Percentiles rank a stretch among this genome's conserved stretches.
These are phyloP conservation scores for Polytrichum formosum DNA, from an alignment of 225 moss, liverwort and hornwort species.

Conservation along the genomic window DNA sequence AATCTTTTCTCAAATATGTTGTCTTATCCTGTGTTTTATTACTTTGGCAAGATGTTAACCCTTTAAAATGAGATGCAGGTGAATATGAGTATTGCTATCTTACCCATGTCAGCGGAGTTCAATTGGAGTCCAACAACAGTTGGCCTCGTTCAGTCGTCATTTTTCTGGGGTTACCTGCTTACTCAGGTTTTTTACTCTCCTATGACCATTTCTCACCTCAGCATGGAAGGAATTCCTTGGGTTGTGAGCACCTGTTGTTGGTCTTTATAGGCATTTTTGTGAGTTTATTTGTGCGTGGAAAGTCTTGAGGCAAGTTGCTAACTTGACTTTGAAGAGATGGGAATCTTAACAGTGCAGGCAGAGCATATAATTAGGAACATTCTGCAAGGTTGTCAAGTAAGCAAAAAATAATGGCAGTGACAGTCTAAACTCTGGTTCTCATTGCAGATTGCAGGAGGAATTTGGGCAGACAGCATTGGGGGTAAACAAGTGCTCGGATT, in stretches of 20 bases:
- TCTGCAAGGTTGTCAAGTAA: background rate
- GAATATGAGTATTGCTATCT: conserved; percentile 97
- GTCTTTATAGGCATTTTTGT: no score
- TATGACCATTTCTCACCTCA: background rate
- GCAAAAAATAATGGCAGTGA: background rate
- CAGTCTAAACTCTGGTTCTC: background rate
- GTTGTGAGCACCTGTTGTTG: no score
- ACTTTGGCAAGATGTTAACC: background rate
- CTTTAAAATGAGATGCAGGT: conserved; percentile 47
- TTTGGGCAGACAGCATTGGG: conserved; percentile 98
- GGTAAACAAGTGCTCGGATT: conserved; percentile 98
- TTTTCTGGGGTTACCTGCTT: conserved; percentile 99
- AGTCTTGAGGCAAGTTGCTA: no score
- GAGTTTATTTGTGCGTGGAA: no score
- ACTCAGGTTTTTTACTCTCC: conserved; percentile 67
- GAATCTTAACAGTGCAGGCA: no score
- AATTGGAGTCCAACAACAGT: conserved; percentile 85
- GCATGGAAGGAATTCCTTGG: no score
- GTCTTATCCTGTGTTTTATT: background rate
- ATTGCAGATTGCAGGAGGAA: conserved; percentile 90
- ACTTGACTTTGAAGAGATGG: no score
- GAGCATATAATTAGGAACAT: background rate
- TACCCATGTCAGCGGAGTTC: conserved; percentile 91
- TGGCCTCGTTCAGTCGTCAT: conserved; percentile 94
- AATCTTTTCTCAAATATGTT: no score